Base-by-base conservation (phyloP, 306 rosid genomes). In the Styphnolobium japonicum region DNA sequence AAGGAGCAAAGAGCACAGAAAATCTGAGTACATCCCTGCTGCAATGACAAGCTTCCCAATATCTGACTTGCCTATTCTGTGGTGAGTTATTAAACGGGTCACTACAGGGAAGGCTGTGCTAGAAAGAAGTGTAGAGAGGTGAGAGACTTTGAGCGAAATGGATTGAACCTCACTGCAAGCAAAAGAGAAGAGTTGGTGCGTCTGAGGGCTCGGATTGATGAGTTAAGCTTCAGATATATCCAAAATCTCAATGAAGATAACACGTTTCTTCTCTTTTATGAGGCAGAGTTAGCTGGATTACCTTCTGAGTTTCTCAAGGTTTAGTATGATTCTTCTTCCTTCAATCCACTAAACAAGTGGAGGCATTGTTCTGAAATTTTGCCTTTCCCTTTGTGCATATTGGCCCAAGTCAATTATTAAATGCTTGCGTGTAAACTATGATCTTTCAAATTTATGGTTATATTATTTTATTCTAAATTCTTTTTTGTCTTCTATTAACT, bases 61-160 rank as follows among this genome's bases (percentile, higher is more conserved):
- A 70, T 93, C 98, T 0, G 98, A 93, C 40, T 86, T 93, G 22
- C 97, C 96, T 55, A 93, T 93, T 71, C 91, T 91, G 25, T 77
- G 89, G 19, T 78, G 83, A 1, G 97, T 88, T 71, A 93, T 83
- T 19, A 93, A 65, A n/a, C 97, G 93, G 2, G 98, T 93, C 16
- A 91, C 70, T 0, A 93, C 94, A 0, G 98, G 98, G 1, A 97
- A 93, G 14, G 90, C 93, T 0, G 97, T 86, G 89, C 94, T 75
- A 1, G 94, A 83, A 66, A 91, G 75, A 27, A 69, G 51, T 1
- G 85, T 76, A n/a, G 98, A 95, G 98, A 95, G 99, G 89, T 95
- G 81, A 88, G 93, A 86, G 98, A 95, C 86, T 91, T 90, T 81
- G 98, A 95, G 86, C 93, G 85, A 60, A 91, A 91, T 90, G 99